These are phyloP conservation scores for Citrus sinensis DNA, from an alignment of 345 rosid species.

Conservation along the genomic window DVS_A1.0 CM039163.1:49445501-49446000, in stretches of 20 bases:
- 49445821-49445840: slow-evolving; percentile 82
- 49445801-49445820: slow-evolving; percentile 14
- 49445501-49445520: background rate
- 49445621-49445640: background rate
- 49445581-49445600: background rate
- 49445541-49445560: background rate
- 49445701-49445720: background rate
- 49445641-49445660: background rate
- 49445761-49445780: background rate
- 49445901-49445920: slow-evolving; percentile 77
- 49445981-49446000: background rate
- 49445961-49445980: slow-evolving; percentile 78
- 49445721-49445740: background rate
- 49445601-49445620: background rate
- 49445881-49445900: slow-evolving; percentile 99
- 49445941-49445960: slow-evolving; percentile 82
- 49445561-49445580: background rate
- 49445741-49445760: background rate
- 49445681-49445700: slow-evolving; percentile 9
- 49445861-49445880: slow-evolving; percentile 88
- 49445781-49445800: background rate
- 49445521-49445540: background rate
- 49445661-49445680: background rate
- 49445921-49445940: slow-evolving; percentile 92
- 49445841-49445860: slow-evolving; percentile 76